phyloP scores from a whole-genome alignment of 2,329 filamentous ascomycete genomes.

The Alternaria ethzedia region DNA sequence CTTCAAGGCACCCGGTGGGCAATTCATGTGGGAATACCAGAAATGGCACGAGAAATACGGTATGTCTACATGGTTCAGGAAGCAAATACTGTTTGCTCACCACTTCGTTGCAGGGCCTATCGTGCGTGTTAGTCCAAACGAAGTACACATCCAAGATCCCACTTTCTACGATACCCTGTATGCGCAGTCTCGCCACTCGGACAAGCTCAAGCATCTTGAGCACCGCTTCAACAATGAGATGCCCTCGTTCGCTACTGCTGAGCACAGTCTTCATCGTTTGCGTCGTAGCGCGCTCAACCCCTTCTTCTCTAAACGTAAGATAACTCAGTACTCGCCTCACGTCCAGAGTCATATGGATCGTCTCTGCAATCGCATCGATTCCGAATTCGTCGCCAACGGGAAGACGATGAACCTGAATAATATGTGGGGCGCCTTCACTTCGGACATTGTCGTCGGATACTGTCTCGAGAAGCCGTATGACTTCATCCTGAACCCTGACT shows the following conservation, averaged over 20 bases:
- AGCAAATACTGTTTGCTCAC: background rate
- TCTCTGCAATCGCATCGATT: background rate
- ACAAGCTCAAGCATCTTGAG: background rate
- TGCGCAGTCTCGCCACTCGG: background rate
- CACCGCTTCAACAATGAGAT: conserved; percentile 1
- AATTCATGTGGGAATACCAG: background rate
- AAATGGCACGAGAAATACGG: background rate
- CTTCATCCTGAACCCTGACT: background rate
- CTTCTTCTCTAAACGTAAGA: conserved; percentile 8
- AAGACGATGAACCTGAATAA: background rate
- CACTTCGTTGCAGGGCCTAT: conserved; percentile 4
- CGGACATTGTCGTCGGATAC: background rate
- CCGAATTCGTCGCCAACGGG: background rate
- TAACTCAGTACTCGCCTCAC: background rate
- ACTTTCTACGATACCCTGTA: background rate
- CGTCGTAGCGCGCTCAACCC: conserved; percentile 27
- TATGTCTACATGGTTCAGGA: background rate
- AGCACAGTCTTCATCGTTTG: conserved; percentile 5
- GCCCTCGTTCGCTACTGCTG: background rate
- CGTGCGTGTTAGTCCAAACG: conserved; percentile 10
- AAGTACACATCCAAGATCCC: background rate
- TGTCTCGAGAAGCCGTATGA: background rate
- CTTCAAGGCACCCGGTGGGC: conserved; percentile 4
- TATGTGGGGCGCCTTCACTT: background rate
- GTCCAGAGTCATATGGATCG: background rate